Evolutionary conservation across 2,329 filamentous ascomycete genomes (phyloP), one percentile per base, ranked within the genome.

Genomic region (Ophiostoma quercus): DNA sequence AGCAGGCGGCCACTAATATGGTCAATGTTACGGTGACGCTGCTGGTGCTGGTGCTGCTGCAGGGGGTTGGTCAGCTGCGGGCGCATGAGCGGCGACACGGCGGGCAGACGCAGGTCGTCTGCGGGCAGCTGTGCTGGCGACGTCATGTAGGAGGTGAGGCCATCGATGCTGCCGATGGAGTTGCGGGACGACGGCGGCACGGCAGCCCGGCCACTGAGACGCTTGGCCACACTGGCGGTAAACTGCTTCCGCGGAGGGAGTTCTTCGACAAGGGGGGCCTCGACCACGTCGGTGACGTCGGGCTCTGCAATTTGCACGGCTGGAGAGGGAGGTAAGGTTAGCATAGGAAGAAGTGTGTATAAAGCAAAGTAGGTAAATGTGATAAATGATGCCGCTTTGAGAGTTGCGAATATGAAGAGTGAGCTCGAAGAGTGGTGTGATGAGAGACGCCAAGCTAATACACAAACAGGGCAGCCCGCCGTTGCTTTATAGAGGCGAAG

Each of bases 221-320:
- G 79, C 72, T 77, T 81, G 22, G 79, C 80, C 67, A 82, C 71
- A 43, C 78, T 79, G 12, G 80, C 82, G 11, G 82, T 78, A 72
- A 80, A 84, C 71, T 83, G 82, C 73, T 81, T 82, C 73, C 80
- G 81, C 5, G 75, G 76, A 37, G 74, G 74, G 34, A 73, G 72
- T 43, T 82, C 81, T 54, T 83, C 81, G 14, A 75, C 73, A 19
- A 76, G 72, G 14, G 78, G 51, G 32, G 68, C 39, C 70, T 69
- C 47, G 47, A 70, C 47, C 14, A 68, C 25, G 43, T 67, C 68
- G 0, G 72, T 66, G 8, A 71, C 70, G 22, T 80, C 79, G 25
- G 85, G 84, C 74, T 87, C 85, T 66, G 84, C 82, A 71, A 88
- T 88, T 75, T 87, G 85, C 69, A 88, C 86, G 70, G 84, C 85